Base-by-base conservation (phyloP, 2,329 filamentous ascomycete species). In the Sarocladium oryzae region DNA sequence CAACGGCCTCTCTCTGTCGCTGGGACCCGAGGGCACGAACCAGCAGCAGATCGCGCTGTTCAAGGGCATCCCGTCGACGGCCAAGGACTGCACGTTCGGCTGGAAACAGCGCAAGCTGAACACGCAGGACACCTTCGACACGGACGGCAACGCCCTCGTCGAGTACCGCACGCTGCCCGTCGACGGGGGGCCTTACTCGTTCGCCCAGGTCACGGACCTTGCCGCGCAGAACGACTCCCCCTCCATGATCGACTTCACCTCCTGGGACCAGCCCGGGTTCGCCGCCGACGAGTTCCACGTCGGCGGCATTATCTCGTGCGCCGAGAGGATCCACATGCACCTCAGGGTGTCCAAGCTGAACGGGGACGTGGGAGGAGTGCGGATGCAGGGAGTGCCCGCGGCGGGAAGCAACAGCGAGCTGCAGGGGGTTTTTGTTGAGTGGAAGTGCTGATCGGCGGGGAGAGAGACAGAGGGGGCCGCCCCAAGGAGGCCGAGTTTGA, bases 211-310 rank as follows among this genome's bases (percentile, higher is more conserved):
- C 21, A 15, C 20, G 13, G 21, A 43, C 3, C 15, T 43, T 13
- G 23, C 40, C 3, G 7, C 9, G 21, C 15, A 26, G 21, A 43
- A 28, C 21, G 40, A 43, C n/a, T 43, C 40, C 7, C 40, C 23
- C 4, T 26, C 40, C 40, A 43, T 43, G 40, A 43, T 43, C 40
- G 40, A 43, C 40, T 28, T 43, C 21, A 43, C 40, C 6, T 43
- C 40, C 8, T 43, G 40, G 40, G 40, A 43, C n/a, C 40, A 43
- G 23, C 40, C 40, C 13, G 40, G 40, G 7, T 43, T 43, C n/a
- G 40, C 40, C 8, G 6, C 40, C 3, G 40, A 43, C 23, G 21
- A 43, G 21, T 43, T 43, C 40, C 40, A 43, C 40, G 16, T 43
- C n/a, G 40, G 40, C 24, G 40, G 40, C 10, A 28, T 15, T 3